These are phyloP conservation scores for Lentinula lateritia DNA, from an alignment of 768 basidiomycete genomes.

Conservation along the genomic window DNA sequence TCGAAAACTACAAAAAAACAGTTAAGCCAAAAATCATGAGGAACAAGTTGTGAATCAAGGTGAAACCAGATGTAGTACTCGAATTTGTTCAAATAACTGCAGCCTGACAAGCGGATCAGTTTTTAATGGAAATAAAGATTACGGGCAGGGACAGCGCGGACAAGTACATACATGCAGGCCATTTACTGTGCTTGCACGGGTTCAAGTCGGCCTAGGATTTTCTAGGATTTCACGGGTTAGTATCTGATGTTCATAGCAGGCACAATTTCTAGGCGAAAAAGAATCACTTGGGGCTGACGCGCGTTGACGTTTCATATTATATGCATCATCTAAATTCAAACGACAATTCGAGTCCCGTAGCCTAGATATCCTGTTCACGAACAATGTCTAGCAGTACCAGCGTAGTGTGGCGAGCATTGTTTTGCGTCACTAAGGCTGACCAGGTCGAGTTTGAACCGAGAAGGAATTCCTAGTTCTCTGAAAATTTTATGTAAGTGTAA, in stretches of 20 bases:
- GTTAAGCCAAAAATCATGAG: no score
- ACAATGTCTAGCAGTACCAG: no score
- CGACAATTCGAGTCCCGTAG: no score
- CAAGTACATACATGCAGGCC: background rate
- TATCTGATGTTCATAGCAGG: background rate
- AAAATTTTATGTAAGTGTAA: no score
- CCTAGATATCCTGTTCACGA: no score
- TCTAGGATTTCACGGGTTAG: background rate
- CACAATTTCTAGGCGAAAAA: background rate
- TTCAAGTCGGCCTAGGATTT: background rate
- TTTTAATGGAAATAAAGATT: slow-evolving; percentile 4
- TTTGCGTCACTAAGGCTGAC: no score
- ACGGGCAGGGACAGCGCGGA: slow-evolving; percentile 2
- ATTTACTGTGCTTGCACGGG: background rate
- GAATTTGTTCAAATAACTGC: no score
- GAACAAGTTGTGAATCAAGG: background rate
- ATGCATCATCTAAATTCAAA: background rate
- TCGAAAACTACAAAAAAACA: no score
- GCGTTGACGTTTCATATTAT: background rate
- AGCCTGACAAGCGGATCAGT: slow-evolving; percentile 5
- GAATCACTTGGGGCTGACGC: background rate
- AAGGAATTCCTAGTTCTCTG: no score
- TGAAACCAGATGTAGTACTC: background rate
- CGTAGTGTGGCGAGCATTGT: no score
- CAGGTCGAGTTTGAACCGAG: no score